Evolutionary conservation across 2,329 filamentous ascomycete genomes (phyloP).

Genomic region (Ilyonectria destructans): DNA sequence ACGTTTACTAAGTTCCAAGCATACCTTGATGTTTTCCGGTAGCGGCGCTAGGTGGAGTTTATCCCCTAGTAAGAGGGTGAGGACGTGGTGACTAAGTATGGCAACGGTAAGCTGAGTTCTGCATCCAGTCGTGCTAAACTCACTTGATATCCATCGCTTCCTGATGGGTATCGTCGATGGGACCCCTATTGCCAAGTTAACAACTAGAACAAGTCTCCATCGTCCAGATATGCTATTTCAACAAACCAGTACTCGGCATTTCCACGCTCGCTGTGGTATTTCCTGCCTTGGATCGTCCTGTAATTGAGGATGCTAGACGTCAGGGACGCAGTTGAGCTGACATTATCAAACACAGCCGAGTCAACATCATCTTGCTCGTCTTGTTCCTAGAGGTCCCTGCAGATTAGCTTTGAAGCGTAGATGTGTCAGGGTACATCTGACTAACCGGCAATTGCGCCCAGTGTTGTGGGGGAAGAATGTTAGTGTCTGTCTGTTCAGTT

Average conservation of each 20-base stretch:
- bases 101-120: neutral
- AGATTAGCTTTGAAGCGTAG: neutral
- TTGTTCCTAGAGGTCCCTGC: neutral
- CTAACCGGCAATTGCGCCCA: conserved; percentile 2
- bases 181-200: neutral
- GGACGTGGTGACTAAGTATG: neutral
- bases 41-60: neutral
- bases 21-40: neutral
- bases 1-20: neutral
- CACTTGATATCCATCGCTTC: conserved; percentile 7
- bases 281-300: conserved; percentile 5
- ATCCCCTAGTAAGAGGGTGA: neutral
- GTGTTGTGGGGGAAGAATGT: conserved; percentile 1
- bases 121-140: neutral
- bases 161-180: neutral
- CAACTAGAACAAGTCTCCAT: neutral
- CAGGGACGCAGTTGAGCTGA: conserved; percentile 1
- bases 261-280: conserved; percentile 10
- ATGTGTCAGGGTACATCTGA: too few relatives aligned
- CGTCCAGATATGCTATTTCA: neutral
- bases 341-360: neutral
- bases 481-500: neutral
- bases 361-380: neutral
- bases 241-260: conserved; percentile 2
- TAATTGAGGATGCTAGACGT: conserved; percentile 1